Percentiles rank a stretch among this genome's conserved stretches.
Evolutionary conservation across 2,329 filamentous ascomycete genomes (phyloP).

Genomic region (Elsinoe batatas): DNA sequence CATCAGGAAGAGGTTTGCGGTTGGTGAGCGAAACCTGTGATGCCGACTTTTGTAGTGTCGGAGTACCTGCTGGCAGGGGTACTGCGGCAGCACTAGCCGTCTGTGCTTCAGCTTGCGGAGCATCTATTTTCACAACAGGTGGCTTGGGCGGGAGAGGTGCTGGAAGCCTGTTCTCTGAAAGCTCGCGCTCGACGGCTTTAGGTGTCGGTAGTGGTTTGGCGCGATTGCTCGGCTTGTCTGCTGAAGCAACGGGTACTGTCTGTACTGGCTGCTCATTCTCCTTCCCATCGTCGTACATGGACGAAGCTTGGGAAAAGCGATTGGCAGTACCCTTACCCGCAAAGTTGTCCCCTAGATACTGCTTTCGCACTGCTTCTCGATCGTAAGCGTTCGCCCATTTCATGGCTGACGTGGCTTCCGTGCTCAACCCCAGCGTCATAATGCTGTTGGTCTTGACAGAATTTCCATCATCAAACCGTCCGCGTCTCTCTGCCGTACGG

Average conservation of each 20-base stretch:
- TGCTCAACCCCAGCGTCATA: constrained; percentile 78
- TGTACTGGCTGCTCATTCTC: constrained; percentile 5
- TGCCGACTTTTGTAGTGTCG: constrained; percentile 12
- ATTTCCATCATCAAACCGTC: constrained; percentile 44
- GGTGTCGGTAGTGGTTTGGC: constrained; percentile 5
- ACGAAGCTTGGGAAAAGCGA: constrained; percentile 14
- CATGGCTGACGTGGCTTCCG: constrained; percentile 83
- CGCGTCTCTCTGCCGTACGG: constrained; percentile 45
- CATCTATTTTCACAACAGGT: constrained; percentile 12
- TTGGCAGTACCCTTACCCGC: constrained; percentile 56
- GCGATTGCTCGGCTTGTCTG: not conserved
- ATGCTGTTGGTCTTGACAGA: constrained; percentile 76
- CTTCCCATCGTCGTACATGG: constrained; percentile 12
- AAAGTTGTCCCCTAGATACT: constrained; percentile 68
- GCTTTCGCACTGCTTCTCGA: constrained; percentile 71
- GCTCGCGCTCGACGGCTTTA: not conserved
- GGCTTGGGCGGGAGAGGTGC: constrained; percentile 14
- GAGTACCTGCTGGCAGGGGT: not conserved
- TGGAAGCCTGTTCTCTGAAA: constrained; percentile 7
- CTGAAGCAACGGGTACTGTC: not conserved
- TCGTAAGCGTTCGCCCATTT: constrained; percentile 97
- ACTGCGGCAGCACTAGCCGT: not conserved
- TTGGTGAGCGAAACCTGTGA: constrained; percentile 20
- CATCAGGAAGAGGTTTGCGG: constrained; percentile 24
- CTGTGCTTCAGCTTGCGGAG: constrained; percentile 11